Evolutionary conservation across 306 rosid species (phyloP).

Genomic region (Lupinus albus): DNA sequence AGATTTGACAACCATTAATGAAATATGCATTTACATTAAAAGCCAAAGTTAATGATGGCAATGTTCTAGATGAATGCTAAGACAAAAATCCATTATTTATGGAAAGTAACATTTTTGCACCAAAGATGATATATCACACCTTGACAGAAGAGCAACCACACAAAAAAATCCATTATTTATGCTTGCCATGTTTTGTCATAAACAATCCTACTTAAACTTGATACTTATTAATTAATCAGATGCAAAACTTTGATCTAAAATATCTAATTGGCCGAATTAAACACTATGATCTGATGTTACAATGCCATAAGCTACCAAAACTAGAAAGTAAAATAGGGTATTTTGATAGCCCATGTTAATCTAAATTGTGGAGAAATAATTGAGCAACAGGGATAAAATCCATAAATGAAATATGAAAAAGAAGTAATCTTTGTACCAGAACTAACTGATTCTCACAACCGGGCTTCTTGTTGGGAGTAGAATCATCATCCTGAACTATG

Average conservation of each 20-base stretch:
- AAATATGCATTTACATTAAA: conserved; percentile 13
- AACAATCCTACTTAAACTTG: conserved; percentile 30
- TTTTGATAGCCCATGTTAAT: too few species aligned
- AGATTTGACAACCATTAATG: conserved; percentile 4
- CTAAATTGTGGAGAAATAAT: too few species aligned
- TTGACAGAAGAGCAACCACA: conserved; percentile 78
- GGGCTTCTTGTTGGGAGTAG: conserved; percentile 88
- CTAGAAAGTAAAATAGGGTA: neutral
- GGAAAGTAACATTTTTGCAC: conserved; percentile 8
- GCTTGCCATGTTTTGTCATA: conserved; percentile 52
- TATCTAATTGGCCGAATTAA: neutral
- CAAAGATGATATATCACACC: conserved; percentile 52
- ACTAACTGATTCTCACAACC: conserved; percentile 86
- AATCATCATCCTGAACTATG: conserved; percentile 74
- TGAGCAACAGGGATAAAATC: too few species aligned
- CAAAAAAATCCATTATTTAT: too few species aligned
- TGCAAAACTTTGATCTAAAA: conserved; percentile 18
- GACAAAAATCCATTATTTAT: conserved; percentile 13
- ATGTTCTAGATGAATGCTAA: conserved; percentile 21
- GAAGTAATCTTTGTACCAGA: conserved; percentile 53
- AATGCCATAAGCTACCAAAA: neutral
- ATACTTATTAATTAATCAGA: neutral
- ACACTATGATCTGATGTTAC: conserved; percentile 7
- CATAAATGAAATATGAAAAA: too few species aligned
- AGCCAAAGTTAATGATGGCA: neutral